Conservation (phyloP, 1,284 basidiomycete genomes). For the Anthracocystis panici-leucophaei region DNA sequence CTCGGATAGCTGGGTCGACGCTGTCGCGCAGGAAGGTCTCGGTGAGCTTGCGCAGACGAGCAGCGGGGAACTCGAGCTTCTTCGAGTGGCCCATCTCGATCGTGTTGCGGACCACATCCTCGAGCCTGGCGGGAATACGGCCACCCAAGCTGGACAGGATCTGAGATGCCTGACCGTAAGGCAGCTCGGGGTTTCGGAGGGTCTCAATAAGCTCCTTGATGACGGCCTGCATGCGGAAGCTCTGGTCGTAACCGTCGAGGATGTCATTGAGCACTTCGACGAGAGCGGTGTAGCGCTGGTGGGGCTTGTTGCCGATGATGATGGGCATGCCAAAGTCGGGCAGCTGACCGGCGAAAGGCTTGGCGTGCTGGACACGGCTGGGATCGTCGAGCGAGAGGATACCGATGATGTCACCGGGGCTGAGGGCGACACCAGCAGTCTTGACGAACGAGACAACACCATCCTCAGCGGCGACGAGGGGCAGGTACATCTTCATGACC, state of each 20-base stretch:
- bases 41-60: conserved; percentile 83
- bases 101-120: conserved; percentile 83
- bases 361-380: conserved; percentile 95
- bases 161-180: conserved; percentile 85
- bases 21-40: conserved; percentile 87
- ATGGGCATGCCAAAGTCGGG: conserved; percentile 76
- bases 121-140: conserved; percentile 82
- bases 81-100: conserved; percentile 83
- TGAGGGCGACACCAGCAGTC: conserved; percentile 94
- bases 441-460: conserved; percentile 87
- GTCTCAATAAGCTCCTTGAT: conserved; percentile 84
- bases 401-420: conserved; percentile 97
- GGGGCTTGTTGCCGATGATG: conserved; percentile 88
- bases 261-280: conserved; percentile 88
- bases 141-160: conserved; percentile 91
- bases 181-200: conserved; percentile 85
- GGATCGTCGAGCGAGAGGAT: conserved; percentile 97
- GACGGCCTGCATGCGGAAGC: conserved; percentile 76
- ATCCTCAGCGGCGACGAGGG: conserved; percentile 90
- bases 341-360: conserved; percentile 94
- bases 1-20: conserved; percentile 71
- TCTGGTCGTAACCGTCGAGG: conserved; percentile 69
- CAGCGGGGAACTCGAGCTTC: conserved; percentile 83
- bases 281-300: conserved; percentile 85
- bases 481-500: conserved; percentile 69